Base-by-base conservation (phyloP, 23 red algal genomes). In the Agarophyton chilense region DNA sequence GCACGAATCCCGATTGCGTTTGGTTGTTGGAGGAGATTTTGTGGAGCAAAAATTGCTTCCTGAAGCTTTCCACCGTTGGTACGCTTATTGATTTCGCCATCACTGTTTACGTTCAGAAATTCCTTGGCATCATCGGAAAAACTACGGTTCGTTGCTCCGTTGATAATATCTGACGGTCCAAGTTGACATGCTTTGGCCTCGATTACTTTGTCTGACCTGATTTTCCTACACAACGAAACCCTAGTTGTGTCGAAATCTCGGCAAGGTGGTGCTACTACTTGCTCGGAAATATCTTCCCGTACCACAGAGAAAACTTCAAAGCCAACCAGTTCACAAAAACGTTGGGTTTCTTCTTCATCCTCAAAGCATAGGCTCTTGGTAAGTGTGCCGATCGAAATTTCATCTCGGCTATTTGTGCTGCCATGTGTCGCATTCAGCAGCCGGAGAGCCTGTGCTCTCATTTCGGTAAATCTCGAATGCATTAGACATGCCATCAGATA, bases 401-500 rank as follows among this genome's bases (percentile, higher is more conserved):
- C 65, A 71, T 86, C 82, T 28, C 33, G 34, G 50, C 76, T 80
- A 16, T 25, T 42, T 74, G 44, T 42, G 60, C 46, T 54, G 32
- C 62, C 62, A 86, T 86, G 50, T 10, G 60, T 39, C 2, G 64
- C 67, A 57, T 86, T 68, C 21, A 86, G 41, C 38, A 86, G 32
- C 40, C 42, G 41, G 32, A 86, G 65, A 73, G 82, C 82, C 42
- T 86, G 82, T 44, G 44, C 47, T 31, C 85, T 66, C 35, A 89
- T 89, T 52, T 50, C 26, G 19, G 67, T 74, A 35, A 77, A 89
- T n/a, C 72, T 60, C 3, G 70, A 73, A 33, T 89, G 71, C 85
- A 89, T 65, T 33, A 89, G 38, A 42, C 85, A 89, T 42, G 85
- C 49, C 29, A 70, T 77, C 10, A 78, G 67, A 71, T 89, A 89